Evolutionary conservation across 2,329 filamentous ascomycete species (phyloP).

Genomic region (Colletotrichum tofieldiae): DNA sequence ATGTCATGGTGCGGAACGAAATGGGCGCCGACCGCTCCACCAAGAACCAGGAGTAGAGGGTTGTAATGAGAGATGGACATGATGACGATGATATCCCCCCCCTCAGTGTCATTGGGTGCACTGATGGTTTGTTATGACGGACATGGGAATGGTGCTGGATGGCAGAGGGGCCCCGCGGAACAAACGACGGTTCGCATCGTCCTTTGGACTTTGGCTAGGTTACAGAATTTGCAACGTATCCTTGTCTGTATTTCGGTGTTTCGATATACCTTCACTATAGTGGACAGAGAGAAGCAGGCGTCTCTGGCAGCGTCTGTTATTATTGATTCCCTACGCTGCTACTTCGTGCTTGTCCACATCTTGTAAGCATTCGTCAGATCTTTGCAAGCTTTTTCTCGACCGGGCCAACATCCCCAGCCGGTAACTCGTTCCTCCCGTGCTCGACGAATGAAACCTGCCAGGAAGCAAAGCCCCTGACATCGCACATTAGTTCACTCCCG

Average conservation of each 20-base stretch:
- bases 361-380: background rate
- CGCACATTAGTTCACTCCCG: background rate
- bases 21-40: background rate
- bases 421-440: background rate
- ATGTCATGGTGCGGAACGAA: background rate
- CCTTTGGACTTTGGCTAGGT: background rate
- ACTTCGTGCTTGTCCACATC: background rate
- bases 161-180: background rate
- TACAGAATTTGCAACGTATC: background rate
- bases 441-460: background rate
- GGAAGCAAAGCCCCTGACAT: background rate
- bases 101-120: background rate
- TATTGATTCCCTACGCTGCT: background rate
- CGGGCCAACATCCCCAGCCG: background rate
- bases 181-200: background rate
- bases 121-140: background rate
- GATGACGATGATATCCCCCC: background rate
- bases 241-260: background rate
- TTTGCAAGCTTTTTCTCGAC: background rate
- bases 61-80: background rate
- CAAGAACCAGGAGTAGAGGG: background rate
- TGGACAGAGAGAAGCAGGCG: background rate
- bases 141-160: background rate
- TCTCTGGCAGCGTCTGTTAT: conserved; percentile 1
- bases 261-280: background rate